Conservation (phyloP, 2,329 filamentous ascomycete genomes). For the Geosmithia putterillii region DNA sequence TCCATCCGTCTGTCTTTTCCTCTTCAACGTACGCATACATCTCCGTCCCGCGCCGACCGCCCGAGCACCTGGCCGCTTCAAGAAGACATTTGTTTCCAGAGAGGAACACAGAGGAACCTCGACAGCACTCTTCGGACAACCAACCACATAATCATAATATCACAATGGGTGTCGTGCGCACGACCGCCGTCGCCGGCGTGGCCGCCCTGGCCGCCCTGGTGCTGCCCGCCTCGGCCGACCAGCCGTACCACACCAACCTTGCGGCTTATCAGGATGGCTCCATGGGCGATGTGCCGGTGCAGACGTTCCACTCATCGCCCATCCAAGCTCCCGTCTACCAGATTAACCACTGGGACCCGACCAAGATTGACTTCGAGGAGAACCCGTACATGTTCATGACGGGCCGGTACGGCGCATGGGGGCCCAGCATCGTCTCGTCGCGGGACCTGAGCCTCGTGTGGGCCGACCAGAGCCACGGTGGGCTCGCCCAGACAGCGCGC, state of each 20-base stretch:
- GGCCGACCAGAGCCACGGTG: conserved; percentile 17
- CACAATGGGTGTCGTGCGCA: neutral
- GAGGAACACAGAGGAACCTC: too few species aligned
- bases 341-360: conserved; percentile 16
- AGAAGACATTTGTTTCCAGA: too few species aligned
- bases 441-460: conserved; percentile 23
- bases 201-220: neutral
- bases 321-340: conserved; percentile 19
- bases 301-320: conserved; percentile 17
- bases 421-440: conserved; percentile 20
- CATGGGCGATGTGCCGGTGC: conserved; percentile 10
- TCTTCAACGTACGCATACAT: too few species aligned
- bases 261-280: conserved; percentile 1
- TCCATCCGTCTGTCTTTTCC: too few species aligned
- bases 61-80: too few species aligned
- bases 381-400: conserved; percentile 19
- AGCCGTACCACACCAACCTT: conserved; percentile 1
- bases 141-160: neutral
- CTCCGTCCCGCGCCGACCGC: too few species aligned
- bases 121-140: too few species aligned
- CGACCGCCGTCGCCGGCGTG: neutral
- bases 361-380: conserved; percentile 10
- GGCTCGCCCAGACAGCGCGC: conserved; percentile 10
- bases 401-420: conserved; percentile 10
- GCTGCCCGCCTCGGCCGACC: conserved; percentile 1